Evolutionary conservation across 306 rosid species (phyloP).

Genomic region (Glycine latifolia): DNA sequence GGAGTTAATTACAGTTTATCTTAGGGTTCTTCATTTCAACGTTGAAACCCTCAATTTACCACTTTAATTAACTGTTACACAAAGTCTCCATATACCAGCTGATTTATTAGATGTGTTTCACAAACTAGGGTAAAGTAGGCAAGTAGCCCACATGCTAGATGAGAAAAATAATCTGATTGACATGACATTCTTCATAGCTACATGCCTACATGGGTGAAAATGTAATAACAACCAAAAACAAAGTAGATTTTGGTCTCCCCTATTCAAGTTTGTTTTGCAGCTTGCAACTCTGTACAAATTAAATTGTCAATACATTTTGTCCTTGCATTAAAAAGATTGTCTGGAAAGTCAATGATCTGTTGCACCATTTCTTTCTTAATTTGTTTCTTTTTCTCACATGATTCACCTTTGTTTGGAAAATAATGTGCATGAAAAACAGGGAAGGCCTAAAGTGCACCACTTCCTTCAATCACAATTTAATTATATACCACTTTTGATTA

Average conservation of each 20-base stretch:
- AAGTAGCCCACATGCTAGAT: slow-evolving; percentile 27
- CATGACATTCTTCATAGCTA: background rate
- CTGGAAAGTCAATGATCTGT: slow-evolving; percentile 60
- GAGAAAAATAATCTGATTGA: no score
- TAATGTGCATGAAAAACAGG: slow-evolving; percentile 35
- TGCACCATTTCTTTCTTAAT: slow-evolving; percentile 56
- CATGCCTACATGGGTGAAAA: background rate
- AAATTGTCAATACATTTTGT: slow-evolving; percentile 15
- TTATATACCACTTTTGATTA: slow-evolving; percentile 4
- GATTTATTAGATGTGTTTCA: slow-evolving; percentile 21
- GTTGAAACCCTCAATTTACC: no score
- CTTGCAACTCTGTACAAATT: background rate
- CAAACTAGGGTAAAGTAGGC: slow-evolving; percentile 7
- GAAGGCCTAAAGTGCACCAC: slow-evolving; percentile 33
- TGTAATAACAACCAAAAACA: background rate
- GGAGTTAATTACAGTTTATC: background rate
- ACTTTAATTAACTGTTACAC: background rate
- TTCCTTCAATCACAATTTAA: slow-evolving; percentile 46
- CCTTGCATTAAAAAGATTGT: slow-evolving; percentile 47
- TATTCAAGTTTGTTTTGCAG: background rate
- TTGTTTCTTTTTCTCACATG: slow-evolving; percentile 52
- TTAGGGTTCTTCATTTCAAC: slow-evolving; percentile 17
- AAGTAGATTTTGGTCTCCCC: slow-evolving; percentile 1
- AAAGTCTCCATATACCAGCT: background rate
- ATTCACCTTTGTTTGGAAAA: slow-evolving; percentile 43